Percentiles rank a stretch among this genome's conserved stretches.
Evolutionary conservation across 2,329 filamentous ascomycete species (phyloP).

Genomic region (Talaromyces marneffei): DNA sequence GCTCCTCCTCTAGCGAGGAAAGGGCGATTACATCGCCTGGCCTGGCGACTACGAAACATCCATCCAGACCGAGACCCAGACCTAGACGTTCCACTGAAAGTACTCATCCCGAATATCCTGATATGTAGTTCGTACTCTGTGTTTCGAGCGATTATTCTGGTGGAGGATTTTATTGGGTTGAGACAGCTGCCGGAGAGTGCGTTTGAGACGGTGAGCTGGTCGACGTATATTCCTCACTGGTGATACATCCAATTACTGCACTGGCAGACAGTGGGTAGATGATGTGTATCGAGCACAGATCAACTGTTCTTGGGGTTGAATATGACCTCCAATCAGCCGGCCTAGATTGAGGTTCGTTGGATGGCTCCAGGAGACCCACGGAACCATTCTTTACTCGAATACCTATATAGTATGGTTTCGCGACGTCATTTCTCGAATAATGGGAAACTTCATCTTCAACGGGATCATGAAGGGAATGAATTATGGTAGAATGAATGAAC

Average conservation of each 20-base stretch:
- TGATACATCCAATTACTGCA: not conserved
- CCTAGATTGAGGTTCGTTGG: not conserved
- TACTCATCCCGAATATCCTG: conserved; percentile 7
- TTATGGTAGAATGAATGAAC: not conserved
- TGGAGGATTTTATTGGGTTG: conserved; percentile 30
- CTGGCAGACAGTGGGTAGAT: too few species aligned
- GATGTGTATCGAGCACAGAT: not conserved
- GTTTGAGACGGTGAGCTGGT: conserved; percentile 30
- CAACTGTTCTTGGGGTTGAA: not conserved
- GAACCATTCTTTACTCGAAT: not conserved
- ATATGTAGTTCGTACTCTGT: not conserved
- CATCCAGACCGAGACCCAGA: not conserved
- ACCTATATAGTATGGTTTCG: not conserved
- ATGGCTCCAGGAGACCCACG: not conserved
- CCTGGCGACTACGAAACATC: conserved; percentile 13
- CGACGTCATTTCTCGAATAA: not conserved
- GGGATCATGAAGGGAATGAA: not conserved
- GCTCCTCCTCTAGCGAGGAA: not conserved
- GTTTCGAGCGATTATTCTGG: conserved; percentile 22
- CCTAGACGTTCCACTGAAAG: conserved; percentile 23
- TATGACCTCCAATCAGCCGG: not conserved
- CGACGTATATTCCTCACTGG: conserved; percentile 2
- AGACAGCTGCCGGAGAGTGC: conserved; percentile 26
- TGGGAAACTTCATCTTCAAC: too few species aligned
- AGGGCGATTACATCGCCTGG: not conserved